Conservation (phyloP, 345 rosid genomes). For the Garcia nutans region DNA sequence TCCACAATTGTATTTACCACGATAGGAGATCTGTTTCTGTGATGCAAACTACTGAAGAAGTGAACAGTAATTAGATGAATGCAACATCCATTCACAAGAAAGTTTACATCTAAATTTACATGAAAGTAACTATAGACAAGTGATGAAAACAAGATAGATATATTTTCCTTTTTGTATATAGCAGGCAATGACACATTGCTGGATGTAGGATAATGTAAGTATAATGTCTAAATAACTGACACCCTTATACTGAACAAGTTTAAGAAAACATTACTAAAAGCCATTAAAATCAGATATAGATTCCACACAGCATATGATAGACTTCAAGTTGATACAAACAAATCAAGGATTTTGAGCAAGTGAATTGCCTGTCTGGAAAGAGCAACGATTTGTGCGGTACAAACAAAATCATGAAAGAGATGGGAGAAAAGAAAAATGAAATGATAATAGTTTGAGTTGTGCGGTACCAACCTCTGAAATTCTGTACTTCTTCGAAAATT, state of each 20-base stretch:
- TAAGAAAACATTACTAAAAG: not conserved
- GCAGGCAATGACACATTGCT: not conserved
- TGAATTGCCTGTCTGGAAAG: not conserved
- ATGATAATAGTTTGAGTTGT: not conserved
- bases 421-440: not conserved
- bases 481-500: slow-evolving; percentile 26
- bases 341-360: not conserved
- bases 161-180: not conserved
- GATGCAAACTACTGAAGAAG: not conserved
- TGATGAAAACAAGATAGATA: not conserved
- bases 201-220: not conserved
- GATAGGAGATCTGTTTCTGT: slow-evolving; percentile 10
- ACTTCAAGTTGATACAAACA: not conserved
- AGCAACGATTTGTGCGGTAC: too few relatives aligned
- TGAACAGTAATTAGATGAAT: not conserved
- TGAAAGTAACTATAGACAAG: not conserved
- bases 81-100: not conserved
- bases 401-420: not conserved
- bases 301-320: too few relatives aligned
- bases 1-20: slow-evolving; percentile 15
- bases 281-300: not conserved
- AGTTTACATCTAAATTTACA: not conserved
- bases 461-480: slow-evolving; percentile 28
- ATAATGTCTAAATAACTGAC: not conserved
- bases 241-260: not conserved